These are phyloP conservation scores for Tricholoma saponaceum DNA, from an alignment of 768 basidiomycete genomes.

Conservation along the genomic window DNA sequence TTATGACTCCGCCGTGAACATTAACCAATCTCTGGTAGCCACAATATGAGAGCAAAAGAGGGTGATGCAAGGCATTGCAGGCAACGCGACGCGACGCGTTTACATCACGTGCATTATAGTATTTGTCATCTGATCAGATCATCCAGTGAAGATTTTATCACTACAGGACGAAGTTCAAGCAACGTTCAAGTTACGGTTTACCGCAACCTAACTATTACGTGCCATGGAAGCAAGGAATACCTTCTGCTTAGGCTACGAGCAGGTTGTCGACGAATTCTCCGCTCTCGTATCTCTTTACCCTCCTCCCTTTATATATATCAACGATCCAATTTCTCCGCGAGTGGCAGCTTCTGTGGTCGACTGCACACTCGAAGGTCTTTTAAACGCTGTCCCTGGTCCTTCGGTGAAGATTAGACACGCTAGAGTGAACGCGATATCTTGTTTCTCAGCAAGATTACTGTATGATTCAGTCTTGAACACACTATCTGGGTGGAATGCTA, in stretches of 20 bases:
- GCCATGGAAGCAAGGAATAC: neutral
- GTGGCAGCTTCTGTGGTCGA: conserved; percentile 42
- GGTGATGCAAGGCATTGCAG: no score
- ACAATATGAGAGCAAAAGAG: no score
- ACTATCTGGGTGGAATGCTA: conserved; percentile 49
- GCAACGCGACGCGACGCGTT: no score
- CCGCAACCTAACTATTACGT: no score
- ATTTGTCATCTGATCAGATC: no score
- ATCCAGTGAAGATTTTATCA: no score
- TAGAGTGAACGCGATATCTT: conserved; percentile 51
- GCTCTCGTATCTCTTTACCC: conserved; percentile 37
- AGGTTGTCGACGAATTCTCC: conserved; percentile 26
- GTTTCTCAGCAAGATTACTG: conserved; percentile 57
- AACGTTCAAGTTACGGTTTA: no score
- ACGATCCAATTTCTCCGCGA: conserved; percentile 49
- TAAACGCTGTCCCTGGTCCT: conserved; percentile 12
- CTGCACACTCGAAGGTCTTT: conserved; percentile 25
- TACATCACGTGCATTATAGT: no score
- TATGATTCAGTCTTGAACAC: conserved; percentile 65
- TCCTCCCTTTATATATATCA: conserved; percentile 66
- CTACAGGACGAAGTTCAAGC: no score
- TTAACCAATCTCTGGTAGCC: no score
- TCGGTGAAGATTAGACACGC: conserved; percentile 36
- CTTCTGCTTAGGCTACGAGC: conserved; percentile 13
- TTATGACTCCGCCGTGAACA: no score